A percentile compares a stretch with the other conserved stretches of the same genome.
Evolutionary conservation across 768 basidiomycete species (phyloP).

Genomic region (Mycena galericulata): DNA sequence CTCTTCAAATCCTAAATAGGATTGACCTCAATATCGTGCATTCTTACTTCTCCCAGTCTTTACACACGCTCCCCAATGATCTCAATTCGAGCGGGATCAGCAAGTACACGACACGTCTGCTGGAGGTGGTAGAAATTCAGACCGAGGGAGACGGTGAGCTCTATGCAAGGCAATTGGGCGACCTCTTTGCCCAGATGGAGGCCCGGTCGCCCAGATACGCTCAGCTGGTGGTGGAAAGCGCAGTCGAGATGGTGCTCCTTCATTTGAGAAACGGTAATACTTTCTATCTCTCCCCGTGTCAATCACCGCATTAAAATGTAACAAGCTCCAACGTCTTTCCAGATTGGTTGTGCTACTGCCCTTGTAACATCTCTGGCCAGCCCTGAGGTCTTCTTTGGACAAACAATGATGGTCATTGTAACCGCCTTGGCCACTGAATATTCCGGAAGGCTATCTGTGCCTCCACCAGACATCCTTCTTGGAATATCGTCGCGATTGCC

Average conservation of each 20-base stretch:
- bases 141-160: conserved; percentile 63
- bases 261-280: conserved; percentile 62
- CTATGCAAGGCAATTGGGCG: conserved; percentile 66
- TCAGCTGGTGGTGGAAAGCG: conserved; percentile 62
- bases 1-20: conserved; percentile 64
- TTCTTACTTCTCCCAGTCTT: conserved; percentile 61
- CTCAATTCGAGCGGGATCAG: conserved; percentile 51
- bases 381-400: conserved; percentile 50
- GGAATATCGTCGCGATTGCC: conserved; percentile 57
- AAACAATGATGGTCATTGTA: conserved; percentile 76
- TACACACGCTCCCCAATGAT: conserved; percentile 51
- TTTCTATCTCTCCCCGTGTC: conserved; percentile 11
- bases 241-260: conserved; percentile 67
- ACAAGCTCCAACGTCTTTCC: conserved; percentile 57
- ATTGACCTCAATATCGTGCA: conserved; percentile 72
- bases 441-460: conserved; percentile 60
- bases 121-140: conserved; percentile 67
- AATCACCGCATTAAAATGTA: conserved; percentile 11
- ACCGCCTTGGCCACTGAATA: conserved; percentile 77
- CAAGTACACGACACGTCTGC: conserved; percentile 58
- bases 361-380: conserved; percentile 60
- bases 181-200: conserved; percentile 55
- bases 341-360: conserved; percentile 57
- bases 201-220: conserved; percentile 42
- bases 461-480: conserved; percentile 61